Percentiles rank a stretch among this genome's conserved stretches.
phyloP scores from a whole-genome alignment of 1,284 basidiomycete genomes.

The Cutaneotrichosporon cavernicola region DNA sequence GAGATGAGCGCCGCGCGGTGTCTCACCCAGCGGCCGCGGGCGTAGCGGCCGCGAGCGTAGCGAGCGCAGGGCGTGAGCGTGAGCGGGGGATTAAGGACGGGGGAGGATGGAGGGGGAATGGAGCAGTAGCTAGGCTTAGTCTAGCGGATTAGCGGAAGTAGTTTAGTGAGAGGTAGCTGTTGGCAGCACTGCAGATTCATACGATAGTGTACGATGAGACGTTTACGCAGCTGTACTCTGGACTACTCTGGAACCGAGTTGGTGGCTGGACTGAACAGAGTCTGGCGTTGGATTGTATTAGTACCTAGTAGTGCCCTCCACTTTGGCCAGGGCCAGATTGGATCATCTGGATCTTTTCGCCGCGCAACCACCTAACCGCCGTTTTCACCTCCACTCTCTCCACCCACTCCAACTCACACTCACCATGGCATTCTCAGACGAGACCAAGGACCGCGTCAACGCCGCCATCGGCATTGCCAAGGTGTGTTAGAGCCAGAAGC shows the following conservation, averaged over 20 bases:
- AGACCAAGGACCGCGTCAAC: slow-evolving; percentile 54
- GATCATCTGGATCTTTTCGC: background rate
- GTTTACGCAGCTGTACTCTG: background rate
- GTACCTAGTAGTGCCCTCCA: background rate
- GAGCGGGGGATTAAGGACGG: background rate
- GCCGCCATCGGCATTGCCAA: slow-evolving; percentile 41
- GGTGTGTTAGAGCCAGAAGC: slow-evolving; percentile 16
- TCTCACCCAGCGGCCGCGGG: slow-evolving; percentile 39
- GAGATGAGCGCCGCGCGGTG: slow-evolving; percentile 45
- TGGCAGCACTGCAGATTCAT: background rate
- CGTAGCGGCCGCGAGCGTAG: background rate
- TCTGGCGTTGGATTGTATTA: too few relatives aligned
- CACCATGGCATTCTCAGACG: slow-evolving; percentile 53
- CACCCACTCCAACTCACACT: background rate
- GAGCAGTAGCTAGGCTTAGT: too few relatives aligned
- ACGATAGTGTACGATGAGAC: background rate
- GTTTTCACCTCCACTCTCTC: background rate
- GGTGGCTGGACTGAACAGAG: too few relatives aligned
- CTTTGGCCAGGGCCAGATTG: background rate
- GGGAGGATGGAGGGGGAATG: too few relatives aligned
- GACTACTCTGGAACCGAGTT: background rate
- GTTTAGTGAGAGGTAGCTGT: too few relatives aligned
- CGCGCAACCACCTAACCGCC: background rate
- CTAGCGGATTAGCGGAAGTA: too few relatives aligned
- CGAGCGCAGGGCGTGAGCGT: background rate